phyloP scores from a whole-genome alignment of 1,284 basidiomycete species.

The Sanghuangporus weigelae region DNA sequence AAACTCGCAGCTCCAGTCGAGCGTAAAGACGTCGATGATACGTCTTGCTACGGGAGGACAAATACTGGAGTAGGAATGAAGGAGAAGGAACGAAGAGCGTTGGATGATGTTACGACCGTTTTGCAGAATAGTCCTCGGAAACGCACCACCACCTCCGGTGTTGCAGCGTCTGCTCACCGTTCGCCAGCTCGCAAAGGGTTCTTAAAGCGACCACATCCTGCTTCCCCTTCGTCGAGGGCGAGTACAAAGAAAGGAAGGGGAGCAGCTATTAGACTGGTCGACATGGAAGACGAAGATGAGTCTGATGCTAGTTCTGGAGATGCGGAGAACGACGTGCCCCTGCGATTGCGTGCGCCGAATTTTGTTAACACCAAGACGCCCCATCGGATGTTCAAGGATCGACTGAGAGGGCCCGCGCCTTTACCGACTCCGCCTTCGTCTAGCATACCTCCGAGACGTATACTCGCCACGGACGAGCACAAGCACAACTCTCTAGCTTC shows the following conservation, averaged over 20 bases:
- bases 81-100: not conserved
- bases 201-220: not conserved
- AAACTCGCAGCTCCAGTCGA: not conserved
- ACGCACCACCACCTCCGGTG: not conserved
- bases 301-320: not conserved
- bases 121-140: constrained; percentile 1
- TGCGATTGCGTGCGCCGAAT: not conserved
- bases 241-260: not conserved
- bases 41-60: not conserved
- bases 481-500: not conserved
- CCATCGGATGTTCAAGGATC: not conserved
- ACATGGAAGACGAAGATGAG: not conserved
- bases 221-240: not conserved
- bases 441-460: not conserved
- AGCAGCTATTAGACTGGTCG: not conserved
- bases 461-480: not conserved
- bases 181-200: too few relatives aligned
- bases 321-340: not conserved
- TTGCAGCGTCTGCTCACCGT: too few relatives aligned
- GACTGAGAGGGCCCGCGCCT: not conserved
- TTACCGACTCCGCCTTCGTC: not conserved
- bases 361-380: not conserved
- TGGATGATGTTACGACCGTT: not conserved
- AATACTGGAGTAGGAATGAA: not conserved
- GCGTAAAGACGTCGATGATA: not conserved